Conservation (phyloP, 192 early-diverging fungal genomes). For the Coemansia sp. region DNA sequence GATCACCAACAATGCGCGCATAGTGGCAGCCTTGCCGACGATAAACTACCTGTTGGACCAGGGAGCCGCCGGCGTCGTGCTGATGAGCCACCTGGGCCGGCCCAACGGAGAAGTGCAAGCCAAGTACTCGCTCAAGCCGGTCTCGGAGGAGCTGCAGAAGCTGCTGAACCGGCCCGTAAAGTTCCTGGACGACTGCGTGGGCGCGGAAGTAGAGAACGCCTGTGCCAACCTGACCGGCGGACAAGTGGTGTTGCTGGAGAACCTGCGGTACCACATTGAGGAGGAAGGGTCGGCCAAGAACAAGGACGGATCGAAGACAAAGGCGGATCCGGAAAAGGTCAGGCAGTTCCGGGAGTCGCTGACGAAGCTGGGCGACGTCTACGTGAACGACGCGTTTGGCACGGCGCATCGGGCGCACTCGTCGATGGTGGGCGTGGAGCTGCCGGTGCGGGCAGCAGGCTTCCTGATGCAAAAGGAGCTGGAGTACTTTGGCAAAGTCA, state of each 20-base stretch:
- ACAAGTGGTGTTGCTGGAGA: conserved; percentile 91
- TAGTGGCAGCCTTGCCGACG: conserved; percentile 90
- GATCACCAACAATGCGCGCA: conserved; percentile 97
- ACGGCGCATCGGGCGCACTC: conserved; percentile 98
- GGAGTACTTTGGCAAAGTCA: conserved; percentile 96
- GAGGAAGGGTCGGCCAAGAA: conserved; percentile 95
- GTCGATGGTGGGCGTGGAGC: conserved; percentile 93
- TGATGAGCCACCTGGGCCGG: conserved; percentile 97
- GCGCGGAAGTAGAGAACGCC: conserved; percentile 75
- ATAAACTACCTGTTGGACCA: conserved; percentile 87
- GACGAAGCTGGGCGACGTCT: conserved; percentile 90
- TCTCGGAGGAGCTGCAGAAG: conserved; percentile 75
- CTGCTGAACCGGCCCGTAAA: conserved; percentile 80
- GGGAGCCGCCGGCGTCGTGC: conserved; percentile 82
- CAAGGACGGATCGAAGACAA: conserved; percentile 84
- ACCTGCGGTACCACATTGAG: conserved; percentile 97
- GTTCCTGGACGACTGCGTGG: conserved; percentile 95
- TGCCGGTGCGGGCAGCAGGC: conserved; percentile 87
- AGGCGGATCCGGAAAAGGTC: conserved; percentile 79
- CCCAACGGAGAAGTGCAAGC: conserved; percentile 85
- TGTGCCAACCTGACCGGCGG: conserved; percentile 68
- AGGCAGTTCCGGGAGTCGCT: conserved; percentile 87
- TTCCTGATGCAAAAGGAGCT: conserved; percentile 99
- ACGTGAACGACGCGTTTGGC: conserved; percentile 98
- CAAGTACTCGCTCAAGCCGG: conserved; percentile 92